Conservation (phyloP, 441 rosid genomes). For the Macaranga tanarius region DNA sequence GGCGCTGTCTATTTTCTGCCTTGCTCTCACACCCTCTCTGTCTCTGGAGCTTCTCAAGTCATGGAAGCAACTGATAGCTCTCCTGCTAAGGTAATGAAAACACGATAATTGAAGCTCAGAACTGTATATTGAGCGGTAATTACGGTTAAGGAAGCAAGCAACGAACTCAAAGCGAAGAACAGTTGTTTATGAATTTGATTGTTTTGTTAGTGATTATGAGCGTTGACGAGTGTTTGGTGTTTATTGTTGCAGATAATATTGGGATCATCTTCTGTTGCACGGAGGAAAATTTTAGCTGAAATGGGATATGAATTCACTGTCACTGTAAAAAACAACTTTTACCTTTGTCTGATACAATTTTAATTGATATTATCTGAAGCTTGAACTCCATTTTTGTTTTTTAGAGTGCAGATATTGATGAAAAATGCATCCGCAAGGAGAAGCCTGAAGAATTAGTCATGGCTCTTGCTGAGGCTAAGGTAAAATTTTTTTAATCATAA, state of each 20-base stretch:
- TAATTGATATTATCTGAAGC: background rate
- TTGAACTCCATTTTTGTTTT: background rate
- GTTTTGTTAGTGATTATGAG: background rate
- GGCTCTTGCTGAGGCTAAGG: slow-evolving; percentile 95
- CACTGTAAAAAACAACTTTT: slow-evolving; percentile 37
- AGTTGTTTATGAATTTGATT: background rate
- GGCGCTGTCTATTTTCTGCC: background rate
- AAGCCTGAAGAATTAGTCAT: slow-evolving; percentile 86
- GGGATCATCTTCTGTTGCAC: slow-evolving; percentile 78
- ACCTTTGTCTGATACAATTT: background rate
- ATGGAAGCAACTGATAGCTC: slow-evolving; percentile 38
- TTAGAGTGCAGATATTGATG: slow-evolving; percentile 94
- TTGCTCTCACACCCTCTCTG: background rate
- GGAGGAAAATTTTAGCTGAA: slow-evolving; percentile 64
- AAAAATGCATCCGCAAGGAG: slow-evolving; percentile 71
- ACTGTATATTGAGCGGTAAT: background rate
- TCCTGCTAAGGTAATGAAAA: slow-evolving; percentile 43
- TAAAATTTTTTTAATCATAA: slow-evolving; percentile 5
- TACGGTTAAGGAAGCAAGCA: slow-evolving; percentile 2
- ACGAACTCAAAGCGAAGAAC: background rate
- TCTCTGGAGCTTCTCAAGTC: no score
- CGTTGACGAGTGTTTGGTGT: background rate
- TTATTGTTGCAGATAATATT: slow-evolving; percentile 58
- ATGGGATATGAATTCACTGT: slow-evolving; percentile 89
- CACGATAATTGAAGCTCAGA: background rate